Evolutionary conservation across 2,329 filamentous ascomycete genomes (phyloP), one percentile per base, ranked within the genome.

Genomic region (Hysterium pulicare): DNA sequence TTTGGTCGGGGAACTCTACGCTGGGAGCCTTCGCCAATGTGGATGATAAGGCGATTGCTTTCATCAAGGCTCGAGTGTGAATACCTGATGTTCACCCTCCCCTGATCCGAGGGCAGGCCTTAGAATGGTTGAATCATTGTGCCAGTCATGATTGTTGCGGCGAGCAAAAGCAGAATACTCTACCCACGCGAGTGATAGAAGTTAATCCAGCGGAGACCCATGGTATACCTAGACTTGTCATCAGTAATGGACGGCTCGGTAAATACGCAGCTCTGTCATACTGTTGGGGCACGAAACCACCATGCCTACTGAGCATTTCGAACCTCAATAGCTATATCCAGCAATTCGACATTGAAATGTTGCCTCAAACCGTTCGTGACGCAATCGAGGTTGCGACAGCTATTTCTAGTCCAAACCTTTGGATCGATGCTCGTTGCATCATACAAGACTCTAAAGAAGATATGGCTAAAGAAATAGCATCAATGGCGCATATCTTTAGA

Each of bases 361-460:
- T 37, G 2, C 34, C 40, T 1, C 17, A 21, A 11, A 30, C 40
- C n/a, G 16, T 42, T 17, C 23, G 21, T 10, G 40, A 48, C n/a
- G 44, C 46, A 2, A 38, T 46, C 6, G n/a, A 26, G 9, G 13
- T 48, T n/a, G 36, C 40, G 9, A 16, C 5, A 8, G 15, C 23
- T 5, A 21, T 49, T 8, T 41, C 37, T 3, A 21, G 32, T 10
- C 20, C 28, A 11, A 48, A 47, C 32, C 30, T 49, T 11, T 49
- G 47, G 47, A 38, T 49, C 8, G 47, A 49, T 19, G 33, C 36
- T 13, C 41, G 44, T 1, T 49, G 47, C 41, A 47, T 49, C 28
- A 19, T 45, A 8, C 47, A 49, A 33, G 41, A 49, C n/a, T 37
- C 41, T 33, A 22, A 41, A 8, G 31, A 13, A 7, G 31, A 33